Evolutionary conservation across 176 grass and related monocot genomes (phyloP), one percentile per base, ranked within the genome.

Genomic region (Cenchrus americanus): DNA sequence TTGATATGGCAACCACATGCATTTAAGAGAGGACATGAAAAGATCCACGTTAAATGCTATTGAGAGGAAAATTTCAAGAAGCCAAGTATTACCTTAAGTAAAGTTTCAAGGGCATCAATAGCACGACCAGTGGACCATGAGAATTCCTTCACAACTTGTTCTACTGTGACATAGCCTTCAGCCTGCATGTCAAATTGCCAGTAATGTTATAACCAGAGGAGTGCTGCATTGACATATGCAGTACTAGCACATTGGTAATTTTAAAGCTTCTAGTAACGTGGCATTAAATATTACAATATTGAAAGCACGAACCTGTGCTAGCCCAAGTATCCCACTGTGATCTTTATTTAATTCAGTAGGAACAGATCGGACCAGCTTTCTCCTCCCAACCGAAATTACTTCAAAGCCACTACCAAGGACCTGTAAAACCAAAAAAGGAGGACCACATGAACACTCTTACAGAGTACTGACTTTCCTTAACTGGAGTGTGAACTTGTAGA

Each of bases 301-400:
- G 57, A 24, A 62, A 89, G 57, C 55, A 82, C 87, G 86, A 81
- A 98, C 96, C 91, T 98, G 96, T 79, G 96, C 96, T 80, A 95
- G 84, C 84, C 94, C 91, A 87, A 98, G 88, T 85, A 95, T 98
- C 77, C 92, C 96, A 88, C 93, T 98, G 80, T 95, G 96, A 80
- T 98, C 93, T 89, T 80, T 98, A 89, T 98, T 98, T 75, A 98
- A 82, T 80, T 98, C 96, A 2, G 96, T 95, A 82, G 93, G 93
- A 79, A 98, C 93, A 3, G 96, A 98, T 26, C 93, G 89, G 14
- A 98, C 91, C 80, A 98, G 89, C 54, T 91, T 98, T 62, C 89
- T 98, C 83, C 88, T 94, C 62, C 91, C 91, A 86, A 98, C 86
- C 83, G 87, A 84, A 83, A 98, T 92, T 66, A 98, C 93, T 98